Evolutionary conservation across 1,284 basidiomycete species (phyloP), one percentile per base, ranked within the genome.

Genomic region (Microstroma glucosiphilum): DNA sequence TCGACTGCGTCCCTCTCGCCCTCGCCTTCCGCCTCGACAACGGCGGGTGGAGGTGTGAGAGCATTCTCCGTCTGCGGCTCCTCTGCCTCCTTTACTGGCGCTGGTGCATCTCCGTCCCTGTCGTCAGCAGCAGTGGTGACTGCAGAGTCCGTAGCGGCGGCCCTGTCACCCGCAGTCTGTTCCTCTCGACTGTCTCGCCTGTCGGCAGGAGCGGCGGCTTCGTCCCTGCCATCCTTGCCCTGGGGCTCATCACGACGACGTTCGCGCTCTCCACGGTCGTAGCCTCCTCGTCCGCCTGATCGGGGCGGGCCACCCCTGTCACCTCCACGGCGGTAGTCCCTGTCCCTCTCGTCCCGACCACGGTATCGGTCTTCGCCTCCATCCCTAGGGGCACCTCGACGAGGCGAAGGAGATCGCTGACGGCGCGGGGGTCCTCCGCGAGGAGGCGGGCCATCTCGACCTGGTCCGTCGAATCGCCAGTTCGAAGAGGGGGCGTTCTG

Each of bases 401-500:
- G 43, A 17, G 43, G 43, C 43, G 43, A 48, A 21, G 43, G 43
- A 21, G 43, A 48, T 17, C 43, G 43, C 17, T 21, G 43, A n/a
- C 43, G 43, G 15, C 43, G 43, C 4, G 43, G 43, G 11, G 43
- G 43, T n/a, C 43, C 43, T 17, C 17, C 15, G 12, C 43, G 30
- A 37, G 30, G 30, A 37, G 30, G 30, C 9, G 30, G 30, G 30
- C 30, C 30, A 37, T 37, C 43, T 48, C 43, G 43, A 21, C 17
- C 17, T n/a, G 43, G 17, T 4, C 43, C 70, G n/a, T 72, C 70
- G 56, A 69, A 70, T 19, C 70, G 65, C 70, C 70, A 72, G 58
- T 62, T 68, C 51, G 69, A 63, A 40, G 70, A 72, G 26, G 70
- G 70, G 7, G 70, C 69, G 56, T 70, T 68, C 63, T 61, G 41